Evolutionary conservation across 2,329 filamentous ascomycete species (phyloP).

Genomic region (Aschersonia sp.): DNA sequence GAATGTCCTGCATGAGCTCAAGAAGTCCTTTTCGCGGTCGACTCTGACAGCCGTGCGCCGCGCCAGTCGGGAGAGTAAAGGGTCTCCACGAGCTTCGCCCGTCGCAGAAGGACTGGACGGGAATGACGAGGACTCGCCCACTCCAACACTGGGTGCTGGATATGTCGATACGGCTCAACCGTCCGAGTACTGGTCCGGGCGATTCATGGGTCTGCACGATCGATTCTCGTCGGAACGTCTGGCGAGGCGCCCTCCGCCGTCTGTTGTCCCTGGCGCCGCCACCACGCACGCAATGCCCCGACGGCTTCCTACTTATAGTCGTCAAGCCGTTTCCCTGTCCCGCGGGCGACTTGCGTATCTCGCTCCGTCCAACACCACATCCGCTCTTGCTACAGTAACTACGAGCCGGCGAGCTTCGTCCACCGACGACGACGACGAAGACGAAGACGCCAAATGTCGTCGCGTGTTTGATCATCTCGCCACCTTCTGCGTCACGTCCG

Average conservation of each 20-base stretch:
- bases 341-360: slow-evolving; percentile 12
- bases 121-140: too few species aligned
- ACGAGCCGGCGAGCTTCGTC: slow-evolving; percentile 5
- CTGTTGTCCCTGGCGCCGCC: background rate
- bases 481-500: slow-evolving; percentile 28
- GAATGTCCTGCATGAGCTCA: slow-evolving; percentile 28
- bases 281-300: background rate
- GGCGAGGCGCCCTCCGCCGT: slow-evolving; percentile 2
- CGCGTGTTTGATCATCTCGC: slow-evolving; percentile 33
- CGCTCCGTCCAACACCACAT: slow-evolving; percentile 17
- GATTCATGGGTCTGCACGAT: slow-evolving; percentile 43
- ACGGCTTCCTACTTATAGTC: background rate
- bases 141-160: background rate
- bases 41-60: slow-evolving; percentile 9
- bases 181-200: slow-evolving; percentile 46
- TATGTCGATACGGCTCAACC: slow-evolving; percentile 27
- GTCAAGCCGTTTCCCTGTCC: slow-evolving; percentile 1
- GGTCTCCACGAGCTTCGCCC: background rate
- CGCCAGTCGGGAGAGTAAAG: slow-evolving; percentile 8
- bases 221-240: slow-evolving; percentile 18
- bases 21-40: slow-evolving; percentile 26
- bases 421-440: slow-evolving; percentile 19
- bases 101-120: too few species aligned
- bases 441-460: slow-evolving; percentile 23
- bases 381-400: slow-evolving; percentile 13